These are phyloP conservation scores for Tanacetum coccineum DNA, from an alignment of 129 eudicot genomes.

Conservation along the genomic window DNA sequence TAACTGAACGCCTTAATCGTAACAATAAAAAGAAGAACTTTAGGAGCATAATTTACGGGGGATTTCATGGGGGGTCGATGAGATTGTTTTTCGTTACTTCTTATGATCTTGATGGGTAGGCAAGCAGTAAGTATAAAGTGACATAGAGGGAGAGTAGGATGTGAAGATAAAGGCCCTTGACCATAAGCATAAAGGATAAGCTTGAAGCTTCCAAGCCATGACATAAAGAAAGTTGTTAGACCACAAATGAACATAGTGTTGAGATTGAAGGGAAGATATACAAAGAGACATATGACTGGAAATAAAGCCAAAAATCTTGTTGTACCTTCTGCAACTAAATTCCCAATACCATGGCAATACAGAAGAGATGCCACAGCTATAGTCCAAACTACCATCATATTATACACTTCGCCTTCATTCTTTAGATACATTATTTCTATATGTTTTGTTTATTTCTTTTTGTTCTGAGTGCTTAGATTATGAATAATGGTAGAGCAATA, in stretches of 20 bases:
- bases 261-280: slow-evolving; percentile 49
- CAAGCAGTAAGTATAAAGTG: slow-evolving; percentile 38
- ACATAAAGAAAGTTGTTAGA: slow-evolving; percentile 39
- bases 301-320: slow-evolving; percentile 31
- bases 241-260: slow-evolving; percentile 38
- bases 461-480: no score
- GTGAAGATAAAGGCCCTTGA: slow-evolving; percentile 44
- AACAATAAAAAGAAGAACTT: slow-evolving; percentile 2
- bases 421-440: no score
- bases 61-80: slow-evolving; percentile 12
- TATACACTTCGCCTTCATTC: slow-evolving; percentile 33
- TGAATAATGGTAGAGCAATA: no score
- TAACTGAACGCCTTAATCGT: not conserved
- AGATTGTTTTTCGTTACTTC: slow-evolving; percentile 10
- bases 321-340: slow-evolving; percentile 29
- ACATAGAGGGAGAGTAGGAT: slow-evolving; percentile 33
- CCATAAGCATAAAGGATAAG: slow-evolving; percentile 48
- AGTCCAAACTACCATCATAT: slow-evolving; percentile 39
- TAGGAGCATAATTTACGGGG: slow-evolving; percentile 6
- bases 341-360: slow-evolving; percentile 32
- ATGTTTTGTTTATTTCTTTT: no score
- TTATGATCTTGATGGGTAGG: slow-evolving; percentile 38
- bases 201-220: slow-evolving; percentile 62
- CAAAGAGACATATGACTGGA: slow-evolving; percentile 38
- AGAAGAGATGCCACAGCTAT: slow-evolving; percentile 33